A percentile compares a stretch with the other conserved stretches of the same genome.
phyloP scores from a whole-genome alignment of 176 grass and related monocot species.

The Carex myosuroides region DNA sequence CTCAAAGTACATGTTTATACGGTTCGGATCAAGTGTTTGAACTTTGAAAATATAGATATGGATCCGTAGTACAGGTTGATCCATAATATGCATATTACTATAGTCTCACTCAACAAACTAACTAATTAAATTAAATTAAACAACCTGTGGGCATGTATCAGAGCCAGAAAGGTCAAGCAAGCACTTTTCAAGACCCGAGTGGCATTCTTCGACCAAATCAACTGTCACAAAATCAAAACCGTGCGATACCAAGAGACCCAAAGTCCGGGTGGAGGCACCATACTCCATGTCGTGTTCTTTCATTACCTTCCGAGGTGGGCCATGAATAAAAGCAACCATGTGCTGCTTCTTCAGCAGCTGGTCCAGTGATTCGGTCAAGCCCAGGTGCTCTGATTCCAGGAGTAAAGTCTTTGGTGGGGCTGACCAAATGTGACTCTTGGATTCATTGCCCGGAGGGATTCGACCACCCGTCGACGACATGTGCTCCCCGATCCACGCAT shows the following conservation, averaged over 20 bases:
- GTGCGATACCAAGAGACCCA: conserved; percentile 68
- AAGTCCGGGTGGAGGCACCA: conserved; percentile 12
- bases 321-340: conserved; percentile 90
- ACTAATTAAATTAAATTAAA: neutral
- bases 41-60: no score
- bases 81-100: no score
- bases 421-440: conserved; percentile 62
- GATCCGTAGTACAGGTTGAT: no score
- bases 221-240: conserved; percentile 60
- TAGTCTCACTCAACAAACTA: no score
- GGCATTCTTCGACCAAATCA: conserved; percentile 61
- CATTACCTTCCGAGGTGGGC: conserved; percentile 48
- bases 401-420: conserved; percentile 36
- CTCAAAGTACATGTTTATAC: no score
- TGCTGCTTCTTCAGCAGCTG: conserved; percentile 70
- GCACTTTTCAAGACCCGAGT: neutral
- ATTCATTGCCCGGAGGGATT: conserved; percentile 68
- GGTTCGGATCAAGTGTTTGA: no score
- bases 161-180: neutral
- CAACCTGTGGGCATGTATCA: conserved; percentile 1
- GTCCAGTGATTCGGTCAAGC: conserved; percentile 44
- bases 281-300: conserved; percentile 50
- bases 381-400: conserved; percentile 54
- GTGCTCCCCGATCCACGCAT: conserved; percentile 80
- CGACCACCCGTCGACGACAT: conserved; percentile 56